Percentiles rank a stretch among this genome's conserved stretches.
phyloP scores from a whole-genome alignment of 2,329 filamentous ascomycete genomes.

The Cercospora sesami region DNA sequence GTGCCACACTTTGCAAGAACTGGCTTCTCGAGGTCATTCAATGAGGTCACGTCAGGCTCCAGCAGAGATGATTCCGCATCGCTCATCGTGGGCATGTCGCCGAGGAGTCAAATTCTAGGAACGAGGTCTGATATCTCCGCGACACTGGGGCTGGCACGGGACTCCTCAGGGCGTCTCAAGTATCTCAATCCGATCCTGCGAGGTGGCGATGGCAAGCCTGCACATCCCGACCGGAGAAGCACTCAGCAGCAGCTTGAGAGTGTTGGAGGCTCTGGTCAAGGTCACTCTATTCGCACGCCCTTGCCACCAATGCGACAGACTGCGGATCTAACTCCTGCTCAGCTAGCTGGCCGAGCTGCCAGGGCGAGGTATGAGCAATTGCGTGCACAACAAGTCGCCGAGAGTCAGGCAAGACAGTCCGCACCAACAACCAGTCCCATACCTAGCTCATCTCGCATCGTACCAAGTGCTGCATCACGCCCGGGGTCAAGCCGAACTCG shows the following conservation, averaged over 20 bases:
- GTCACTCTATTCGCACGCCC: not conserved
- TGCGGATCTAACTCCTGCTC: not conserved
- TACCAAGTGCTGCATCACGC: not conserved
- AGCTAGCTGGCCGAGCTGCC: not conserved
- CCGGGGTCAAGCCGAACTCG: not conserved
- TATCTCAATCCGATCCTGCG: not conserved
- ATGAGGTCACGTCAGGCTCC: not conserved
- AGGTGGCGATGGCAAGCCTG: not conserved
- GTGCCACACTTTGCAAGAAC: not conserved
- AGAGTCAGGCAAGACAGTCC: not conserved
- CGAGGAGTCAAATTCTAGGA: too few species aligned
- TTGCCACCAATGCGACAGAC: not conserved
- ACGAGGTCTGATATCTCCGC: too few species aligned
- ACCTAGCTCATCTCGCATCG: not conserved
- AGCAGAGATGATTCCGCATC: not conserved
- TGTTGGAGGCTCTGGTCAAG: not conserved
- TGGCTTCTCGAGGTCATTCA: not conserved
- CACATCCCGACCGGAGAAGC: not conserved
- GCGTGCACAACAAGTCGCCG: not conserved
- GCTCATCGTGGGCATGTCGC: not conserved
- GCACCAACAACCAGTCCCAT: not conserved
- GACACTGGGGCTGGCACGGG: not conserved
- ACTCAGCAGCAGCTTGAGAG: constrained; percentile 1
- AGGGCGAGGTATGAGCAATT: not conserved
- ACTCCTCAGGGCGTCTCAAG: not conserved